Evolutionary conservation across 1,139 yeast genomes (phyloP), one percentile per base, ranked within the genome.

Genomic region (Scheffersomyces segobiensis): DNA sequence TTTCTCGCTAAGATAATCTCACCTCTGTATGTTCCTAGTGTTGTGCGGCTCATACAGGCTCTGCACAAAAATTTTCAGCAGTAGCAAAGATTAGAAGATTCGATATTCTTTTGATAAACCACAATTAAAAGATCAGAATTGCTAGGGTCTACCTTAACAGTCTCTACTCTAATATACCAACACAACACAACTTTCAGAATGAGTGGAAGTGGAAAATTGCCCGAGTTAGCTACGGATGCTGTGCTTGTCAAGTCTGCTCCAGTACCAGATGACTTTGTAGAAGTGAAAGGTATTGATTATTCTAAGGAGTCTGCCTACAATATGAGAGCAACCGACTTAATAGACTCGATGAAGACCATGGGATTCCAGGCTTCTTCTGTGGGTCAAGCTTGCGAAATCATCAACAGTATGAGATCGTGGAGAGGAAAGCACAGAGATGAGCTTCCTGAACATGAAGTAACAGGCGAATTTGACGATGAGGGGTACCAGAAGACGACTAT

Each of bases 281-380:
- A 86, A 67, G 97, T 96, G 50, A 78, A 83, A 59, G 99, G 99
- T 57, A 86, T 95, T 54, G 98, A 95, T 74, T 96, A 93, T 75
- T 87, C 93, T 55, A 81, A 87, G 65, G 88, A 89, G 53, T 75
- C 78, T 56, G 87, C 89, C 20, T 81, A 77, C 63, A 86, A 92
- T 73, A 87, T 91, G 85, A 79, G 81, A 55, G 98, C 98, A 32
- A 80, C 82, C 19, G 96, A 91, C 68, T 79, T 95, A 64, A 84
- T 95, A 63, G 80, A 79, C 48, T 85, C 96, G 50, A 95, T 96
- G 99, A 85, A 80, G 66, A 87, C 87, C 53, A 95, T 95, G 98
- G 99, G 99, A n/a, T 96, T 95, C 81, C 99, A 95, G 77, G 99
- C 97, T 5, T 85, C 93, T 20, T 84, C 96, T 2, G 82, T 95